Conservation (phyloP, 768 basidiomycete species). For the Mycena rosella region DNA sequence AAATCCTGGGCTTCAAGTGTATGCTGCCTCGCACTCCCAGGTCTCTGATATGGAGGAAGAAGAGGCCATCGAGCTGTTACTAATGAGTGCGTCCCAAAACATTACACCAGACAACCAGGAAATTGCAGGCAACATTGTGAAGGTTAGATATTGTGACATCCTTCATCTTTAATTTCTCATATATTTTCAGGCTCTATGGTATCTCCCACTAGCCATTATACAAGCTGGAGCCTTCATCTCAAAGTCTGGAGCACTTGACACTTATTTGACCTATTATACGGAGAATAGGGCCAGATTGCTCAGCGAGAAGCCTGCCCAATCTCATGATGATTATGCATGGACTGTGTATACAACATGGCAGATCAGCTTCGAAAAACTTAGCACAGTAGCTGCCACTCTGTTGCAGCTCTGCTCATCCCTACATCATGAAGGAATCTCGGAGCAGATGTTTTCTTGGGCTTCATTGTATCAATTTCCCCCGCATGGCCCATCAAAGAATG, state of each 20-base stretch:
- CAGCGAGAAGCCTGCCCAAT: not conserved
- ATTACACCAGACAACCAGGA: too few relatives aligned
- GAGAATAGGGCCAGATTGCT: too few relatives aligned
- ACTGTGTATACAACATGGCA: too few relatives aligned
- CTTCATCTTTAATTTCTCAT: too few relatives aligned
- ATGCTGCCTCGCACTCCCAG: not conserved
- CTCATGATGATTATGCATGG: too few relatives aligned
- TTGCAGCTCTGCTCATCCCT: conserved; percentile 4
- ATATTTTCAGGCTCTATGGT: not conserved
- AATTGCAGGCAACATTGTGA: not conserved
- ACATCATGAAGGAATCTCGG: conserved; percentile 4
- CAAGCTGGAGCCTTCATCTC: not conserved
- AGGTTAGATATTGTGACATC: too few relatives aligned
- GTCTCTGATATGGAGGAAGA: not conserved
- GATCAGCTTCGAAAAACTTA: too few relatives aligned
- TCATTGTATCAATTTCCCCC: not conserved
- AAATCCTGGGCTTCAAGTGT: not conserved
- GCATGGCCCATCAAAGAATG: not conserved
- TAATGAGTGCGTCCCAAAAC: not conserved
- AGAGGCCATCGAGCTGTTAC: not conserved
- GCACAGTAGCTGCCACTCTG: too few relatives aligned
- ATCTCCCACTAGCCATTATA: not conserved
- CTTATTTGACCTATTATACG: too few relatives aligned
- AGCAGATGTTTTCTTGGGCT: not conserved
- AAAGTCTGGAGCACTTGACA: too few relatives aligned